Evolutionary conservation across 768 basidiomycete genomes (phyloP).

Genomic region (Mycena haematopus): DNA sequence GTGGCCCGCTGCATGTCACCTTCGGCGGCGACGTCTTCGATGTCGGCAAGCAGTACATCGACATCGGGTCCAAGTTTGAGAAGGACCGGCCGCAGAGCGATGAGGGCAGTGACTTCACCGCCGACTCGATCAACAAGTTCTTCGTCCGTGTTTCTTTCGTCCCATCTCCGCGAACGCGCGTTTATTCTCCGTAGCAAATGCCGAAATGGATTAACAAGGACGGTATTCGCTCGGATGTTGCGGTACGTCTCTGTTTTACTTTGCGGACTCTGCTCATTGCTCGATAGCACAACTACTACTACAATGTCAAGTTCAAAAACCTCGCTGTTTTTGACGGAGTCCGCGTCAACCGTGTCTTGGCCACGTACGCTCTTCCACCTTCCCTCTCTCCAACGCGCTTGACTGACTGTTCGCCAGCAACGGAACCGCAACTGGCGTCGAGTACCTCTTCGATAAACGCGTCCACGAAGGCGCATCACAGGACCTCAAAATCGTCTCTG

Average conservation of each 20-base stretch:
- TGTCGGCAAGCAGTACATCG: background rate
- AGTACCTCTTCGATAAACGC: constrained; percentile 25
- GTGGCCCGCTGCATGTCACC: constrained; percentile 31
- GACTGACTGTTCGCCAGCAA: constrained; percentile 23
- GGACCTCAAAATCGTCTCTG: constrained; percentile 29
- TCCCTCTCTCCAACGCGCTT: background rate
- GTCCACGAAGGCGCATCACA: constrained; percentile 23
- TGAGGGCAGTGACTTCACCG: background rate
- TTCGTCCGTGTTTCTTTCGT: background rate
- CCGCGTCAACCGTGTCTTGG: constrained; percentile 34
- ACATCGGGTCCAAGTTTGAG: background rate
- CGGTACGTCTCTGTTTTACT: background rate
- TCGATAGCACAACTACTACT: constrained; percentile 38
- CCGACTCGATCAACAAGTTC: background rate
- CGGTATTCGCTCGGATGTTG: constrained; percentile 15
- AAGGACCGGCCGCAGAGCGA: background rate
- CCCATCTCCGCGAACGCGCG: background rate
- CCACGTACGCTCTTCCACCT: constrained; percentile 27
- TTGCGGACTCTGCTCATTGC: no score
- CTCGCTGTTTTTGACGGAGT: constrained; percentile 32
- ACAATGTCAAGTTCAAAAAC: constrained; percentile 34
- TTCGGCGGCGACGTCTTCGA: background rate
- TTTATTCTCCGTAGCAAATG: no score
- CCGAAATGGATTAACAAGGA: constrained; percentile 15
- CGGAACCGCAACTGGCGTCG: constrained; percentile 25